phyloP scores from a whole-genome alignment of 1,284 basidiomycete species.

The Fomitopsis palustris region DNA sequence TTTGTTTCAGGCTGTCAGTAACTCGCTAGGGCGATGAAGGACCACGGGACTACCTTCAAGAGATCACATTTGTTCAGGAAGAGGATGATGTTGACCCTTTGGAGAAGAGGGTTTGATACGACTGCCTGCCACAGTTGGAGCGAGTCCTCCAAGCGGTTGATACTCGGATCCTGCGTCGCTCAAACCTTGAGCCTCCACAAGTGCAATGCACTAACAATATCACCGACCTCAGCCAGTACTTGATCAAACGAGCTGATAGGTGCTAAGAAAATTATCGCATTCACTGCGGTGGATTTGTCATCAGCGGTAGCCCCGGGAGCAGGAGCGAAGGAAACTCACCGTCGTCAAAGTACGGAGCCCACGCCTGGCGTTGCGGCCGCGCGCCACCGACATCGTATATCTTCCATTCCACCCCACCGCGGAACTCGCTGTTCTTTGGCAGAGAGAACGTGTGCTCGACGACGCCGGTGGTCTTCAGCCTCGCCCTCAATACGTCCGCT shows the following conservation, averaged over 20 bases:
- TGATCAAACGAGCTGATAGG: slow-evolving; percentile 84
- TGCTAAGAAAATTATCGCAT: slow-evolving; percentile 80
- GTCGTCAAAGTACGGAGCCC: slow-evolving; percentile 82
- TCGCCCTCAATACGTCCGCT: slow-evolving; percentile 75
- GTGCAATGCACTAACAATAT: neutral
- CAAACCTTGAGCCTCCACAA: slow-evolving; percentile 1
- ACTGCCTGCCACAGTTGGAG: slow-evolving; percentile 65
- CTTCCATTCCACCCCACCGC: slow-evolving; percentile 60
- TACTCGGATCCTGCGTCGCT: slow-evolving; percentile 49
- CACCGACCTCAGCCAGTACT: slow-evolving; percentile 63
- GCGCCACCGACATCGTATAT: slow-evolving; percentile 82
- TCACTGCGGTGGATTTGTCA: slow-evolving; percentile 42
- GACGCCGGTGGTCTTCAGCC: slow-evolving; percentile 75
- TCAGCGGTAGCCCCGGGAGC: neutral
- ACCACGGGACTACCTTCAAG: slow-evolving; percentile 46
- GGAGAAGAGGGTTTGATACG: slow-evolving; percentile 63
- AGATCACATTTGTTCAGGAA: slow-evolving; percentile 80
- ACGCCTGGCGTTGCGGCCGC: slow-evolving; percentile 71
- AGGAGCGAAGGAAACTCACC: slow-evolving; percentile 38
- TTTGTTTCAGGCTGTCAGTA: slow-evolving; percentile 7
- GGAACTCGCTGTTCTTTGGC: slow-evolving; percentile 45
- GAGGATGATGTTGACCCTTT: slow-evolving; percentile 66
- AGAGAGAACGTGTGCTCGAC: slow-evolving; percentile 75
- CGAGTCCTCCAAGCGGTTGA: slow-evolving; percentile 76
- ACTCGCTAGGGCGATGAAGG: neutral